A percentile compares a stretch with the other conserved stretches of the same genome.
Conservation (phyloP, 805 yeast species). For the Sugiyamaella boreocaroliniensis region DNA sequence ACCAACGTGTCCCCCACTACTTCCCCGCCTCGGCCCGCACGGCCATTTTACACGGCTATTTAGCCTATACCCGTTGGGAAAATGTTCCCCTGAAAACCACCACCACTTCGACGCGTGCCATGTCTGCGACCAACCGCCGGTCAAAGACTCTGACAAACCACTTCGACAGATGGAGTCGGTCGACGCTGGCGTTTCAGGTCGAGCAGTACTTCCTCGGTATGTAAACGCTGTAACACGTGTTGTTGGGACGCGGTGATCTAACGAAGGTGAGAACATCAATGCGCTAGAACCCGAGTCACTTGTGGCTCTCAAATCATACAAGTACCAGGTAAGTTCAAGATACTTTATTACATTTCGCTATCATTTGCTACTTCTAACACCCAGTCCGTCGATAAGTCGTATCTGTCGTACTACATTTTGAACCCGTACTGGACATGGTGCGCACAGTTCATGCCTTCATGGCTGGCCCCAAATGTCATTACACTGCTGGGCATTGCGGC, state of each 20-base stretch:
- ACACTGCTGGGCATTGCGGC: conserved; percentile 75
- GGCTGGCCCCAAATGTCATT: conserved; percentile 92
- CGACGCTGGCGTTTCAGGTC: conserved; percentile 9
- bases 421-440: conserved; percentile 83
- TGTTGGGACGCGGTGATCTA: not conserved
- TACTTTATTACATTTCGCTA: too few species aligned
- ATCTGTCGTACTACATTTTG: conserved; percentile 66
- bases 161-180: conserved; percentile 2
- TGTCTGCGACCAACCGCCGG: not conserved
- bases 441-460: conserved; percentile 72
- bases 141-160: not conserved
- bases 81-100: not conserved
- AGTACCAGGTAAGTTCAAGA: conserved; percentile 21
- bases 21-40: too few species aligned
- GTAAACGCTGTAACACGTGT: not conserved
- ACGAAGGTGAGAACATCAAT: conserved; percentile 10
- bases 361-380: too few species aligned
- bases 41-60: not conserved
- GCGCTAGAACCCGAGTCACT: conserved; percentile 19
- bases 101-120: not conserved
- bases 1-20: too few species aligned
- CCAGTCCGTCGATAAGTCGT: conserved; percentile 65
- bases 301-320: conserved; percentile 22
- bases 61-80: not conserved
- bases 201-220: conserved; percentile 14